Base-by-base conservation (phyloP, 495 filamentous ascomycete genomes). In the Annulohypoxylon moriforme region DNA sequence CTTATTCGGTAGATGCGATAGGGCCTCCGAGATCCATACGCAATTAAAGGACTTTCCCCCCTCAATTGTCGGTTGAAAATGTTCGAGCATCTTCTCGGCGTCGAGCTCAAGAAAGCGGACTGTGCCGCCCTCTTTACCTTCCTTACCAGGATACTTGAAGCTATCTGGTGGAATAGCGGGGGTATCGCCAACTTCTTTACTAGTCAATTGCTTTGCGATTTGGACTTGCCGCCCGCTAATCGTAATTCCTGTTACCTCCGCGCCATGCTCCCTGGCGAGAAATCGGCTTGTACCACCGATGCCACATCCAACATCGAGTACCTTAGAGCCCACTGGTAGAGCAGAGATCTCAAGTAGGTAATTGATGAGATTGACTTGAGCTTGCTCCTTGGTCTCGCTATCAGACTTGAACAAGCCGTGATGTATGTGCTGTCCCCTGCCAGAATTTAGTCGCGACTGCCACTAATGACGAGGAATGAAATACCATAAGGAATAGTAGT, bases 391-490 rank as follows among this genome's bases (percentile, higher is more conserved):
- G 53, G 78, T 80, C 40, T 79, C 77, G 20, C 76, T 80, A 38
- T 85, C 77, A 10, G 73, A 70, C 29, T 60, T 72, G 81, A 84
- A 85, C 71, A 84, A 82, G 29, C 87, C 87, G 68, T 89, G 87
- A 67, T 89, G 87, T 71, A 89, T 88, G 71, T 89, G 87, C 64
- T 89, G 86, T 36, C 87, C 87, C 87, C 86, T 89, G 6, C 40
- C 16, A 33, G 22, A 61, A n/a, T 31, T 47, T 49, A 61, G 40
- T 34, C 29, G 14, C 33, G 22, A 27, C 10, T 20, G 9, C 8
- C 18, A 59, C 10, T 25, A 27, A 9, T 40, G 11, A 6, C 69
- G 31, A 27, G 36, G 44, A 24, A 16, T 40, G n/a, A 44, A 20
- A 69, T 79, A 86, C 85, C 84, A 85, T 20, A 86, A 72, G 18